These are phyloP conservation scores for Metarhizium anisopliae DNA, from an alignment of 2,329 filamentous ascomycete genomes.

Conservation along the genomic window DNA sequence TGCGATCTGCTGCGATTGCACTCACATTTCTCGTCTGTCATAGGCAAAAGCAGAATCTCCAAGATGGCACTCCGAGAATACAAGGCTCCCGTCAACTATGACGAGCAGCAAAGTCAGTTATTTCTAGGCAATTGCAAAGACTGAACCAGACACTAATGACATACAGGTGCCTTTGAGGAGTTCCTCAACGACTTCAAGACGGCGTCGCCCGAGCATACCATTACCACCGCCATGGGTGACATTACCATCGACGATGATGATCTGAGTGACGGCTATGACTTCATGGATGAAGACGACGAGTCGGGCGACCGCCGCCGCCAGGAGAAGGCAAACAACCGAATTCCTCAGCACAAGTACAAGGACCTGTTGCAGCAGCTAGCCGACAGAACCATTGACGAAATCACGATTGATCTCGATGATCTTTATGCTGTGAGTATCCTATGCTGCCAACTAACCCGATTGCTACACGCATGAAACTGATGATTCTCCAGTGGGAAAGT, in stretches of 20 bases:
- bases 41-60: constrained; percentile 7
- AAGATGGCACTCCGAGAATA: constrained; percentile 80
- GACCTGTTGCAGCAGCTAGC: constrained; percentile 79
- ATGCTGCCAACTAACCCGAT: not conserved
- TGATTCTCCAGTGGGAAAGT: constrained; percentile 61
- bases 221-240: constrained; percentile 73
- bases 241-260: constrained; percentile 83
- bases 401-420: constrained; percentile 86
- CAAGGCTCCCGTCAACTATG: constrained; percentile 75
- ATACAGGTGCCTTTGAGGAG: constrained; percentile 68
- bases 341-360: constrained; percentile 78
- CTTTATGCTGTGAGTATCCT: constrained; percentile 53
- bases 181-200: constrained; percentile 88
- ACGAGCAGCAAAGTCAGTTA: constrained; percentile 67
- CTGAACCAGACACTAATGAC: not conserved
- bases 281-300: constrained; percentile 75
- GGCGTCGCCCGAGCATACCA: constrained; percentile 51
- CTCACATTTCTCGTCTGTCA: not conserved
- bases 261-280: constrained; percentile 83
- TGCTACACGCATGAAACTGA: not conserved
- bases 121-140: not conserved
- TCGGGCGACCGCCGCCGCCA: constrained; percentile 40
- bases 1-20: constrained; percentile 7
- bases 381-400: constrained; percentile 66
- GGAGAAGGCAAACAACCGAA: constrained; percentile 37